These are phyloP conservation scores for Alternaria sp. DNA, from an alignment of 2,329 filamentous ascomycete species.

Conservation along the genomic window DNA sequence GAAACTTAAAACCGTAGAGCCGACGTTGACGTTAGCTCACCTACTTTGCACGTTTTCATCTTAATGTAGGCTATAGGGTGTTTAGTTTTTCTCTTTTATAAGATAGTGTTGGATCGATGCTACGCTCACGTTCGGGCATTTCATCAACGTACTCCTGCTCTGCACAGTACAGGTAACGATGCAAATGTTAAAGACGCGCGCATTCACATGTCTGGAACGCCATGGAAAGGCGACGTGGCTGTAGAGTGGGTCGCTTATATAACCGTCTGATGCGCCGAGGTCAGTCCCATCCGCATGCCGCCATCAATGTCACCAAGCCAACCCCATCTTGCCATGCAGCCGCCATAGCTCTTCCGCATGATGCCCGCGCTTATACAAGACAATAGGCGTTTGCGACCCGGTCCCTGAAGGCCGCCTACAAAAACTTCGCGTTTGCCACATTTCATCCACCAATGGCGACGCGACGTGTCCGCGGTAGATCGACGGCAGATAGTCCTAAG, in stretches of 20 bases:
- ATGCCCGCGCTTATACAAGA: neutral
- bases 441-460: slow-evolving; percentile 13
- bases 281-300: neutral
- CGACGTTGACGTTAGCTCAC: neutral
- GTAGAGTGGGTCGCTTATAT: neutral
- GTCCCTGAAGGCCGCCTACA: neutral
- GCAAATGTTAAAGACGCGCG: neutral
- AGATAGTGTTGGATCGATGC: neutral
- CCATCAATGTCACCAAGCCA: neutral
- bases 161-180: neutral
- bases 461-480: neutral
- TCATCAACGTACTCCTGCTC: neutral
- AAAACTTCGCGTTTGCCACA: slow-evolving; percentile 1
- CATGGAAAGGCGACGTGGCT: neutral
- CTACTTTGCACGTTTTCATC: neutral
- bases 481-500: neutral
- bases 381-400: neutral
- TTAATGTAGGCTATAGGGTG: neutral
- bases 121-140: neutral
- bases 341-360: neutral
- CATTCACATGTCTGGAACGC: neutral
- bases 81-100: neutral
- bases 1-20: neutral
- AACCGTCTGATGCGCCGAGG: neutral
- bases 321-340: neutral